Conservation (phyloP, 345 rosid species). For the Barbarea vulgaris region DNA sequence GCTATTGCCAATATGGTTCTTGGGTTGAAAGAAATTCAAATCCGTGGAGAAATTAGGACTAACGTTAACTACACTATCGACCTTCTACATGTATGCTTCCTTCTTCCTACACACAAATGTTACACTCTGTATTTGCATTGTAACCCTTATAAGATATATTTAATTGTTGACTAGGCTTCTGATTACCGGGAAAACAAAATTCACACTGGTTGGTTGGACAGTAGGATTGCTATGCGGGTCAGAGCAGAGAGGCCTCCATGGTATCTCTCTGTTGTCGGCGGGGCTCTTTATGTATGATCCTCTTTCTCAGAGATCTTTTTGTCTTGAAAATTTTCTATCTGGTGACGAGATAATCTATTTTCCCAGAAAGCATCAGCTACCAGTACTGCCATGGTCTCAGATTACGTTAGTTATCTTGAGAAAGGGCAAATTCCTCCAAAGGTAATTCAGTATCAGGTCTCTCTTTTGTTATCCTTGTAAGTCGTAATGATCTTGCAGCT, state of each 20-base stretch:
- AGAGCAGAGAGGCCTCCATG: slow-evolving; percentile 99
- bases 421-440: slow-evolving; percentile 99
- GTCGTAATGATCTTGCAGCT: too few relatives aligned
- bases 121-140: slow-evolving; percentile 23
- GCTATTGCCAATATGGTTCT: slow-evolving; percentile 99
- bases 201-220: slow-evolving; percentile 99
- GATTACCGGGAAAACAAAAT: slow-evolving; percentile 95
- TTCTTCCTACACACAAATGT: slow-evolving; percentile 5
- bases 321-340: slow-evolving; percentile 10
- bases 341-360: slow-evolving; percentile 23
- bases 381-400: slow-evolving; percentile 93
- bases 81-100: slow-evolving; percentile 80
- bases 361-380: slow-evolving; percentile 91
- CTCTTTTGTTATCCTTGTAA: not conserved
- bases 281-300: slow-evolving; percentile 81
- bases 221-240: slow-evolving; percentile 99
- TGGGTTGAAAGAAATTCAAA: slow-evolving; percentile 97
- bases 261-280: slow-evolving; percentile 99
- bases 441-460: slow-evolving; percentile 46
- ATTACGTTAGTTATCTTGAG: slow-evolving; percentile 93
- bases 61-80: slow-evolving; percentile 97
- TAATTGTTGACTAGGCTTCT: slow-evolving; percentile 67
- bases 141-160: slow-evolving; percentile 26
- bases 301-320: slow-evolving; percentile 7
- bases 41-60: slow-evolving; percentile 95